Evolutionary conservation across 352 stramenopile genomes (phyloP).

Genomic region (Globisporangium echinulatum): DNA sequence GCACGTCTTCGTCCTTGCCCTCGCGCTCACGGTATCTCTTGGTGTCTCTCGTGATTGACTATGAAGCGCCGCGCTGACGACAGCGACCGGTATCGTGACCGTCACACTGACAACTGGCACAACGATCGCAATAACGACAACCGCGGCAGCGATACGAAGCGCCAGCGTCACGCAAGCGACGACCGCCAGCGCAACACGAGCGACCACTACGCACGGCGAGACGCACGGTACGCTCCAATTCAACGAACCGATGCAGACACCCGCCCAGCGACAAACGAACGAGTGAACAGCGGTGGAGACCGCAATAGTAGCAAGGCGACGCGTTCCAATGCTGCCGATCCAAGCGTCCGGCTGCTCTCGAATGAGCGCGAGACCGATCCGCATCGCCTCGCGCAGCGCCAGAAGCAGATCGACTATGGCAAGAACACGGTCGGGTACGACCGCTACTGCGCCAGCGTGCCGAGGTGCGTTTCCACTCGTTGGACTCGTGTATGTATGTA

Average conservation of each 20-base stretch:
- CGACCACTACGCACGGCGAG: not conserved
- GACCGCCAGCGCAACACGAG: not conserved
- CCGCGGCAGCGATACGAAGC: constrained; percentile 1
- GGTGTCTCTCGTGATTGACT: not conserved
- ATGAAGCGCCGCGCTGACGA: not conserved
- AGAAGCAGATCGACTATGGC: constrained; percentile 91
- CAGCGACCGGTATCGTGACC: too few relatives aligned
- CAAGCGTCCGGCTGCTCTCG: constrained; percentile 36
- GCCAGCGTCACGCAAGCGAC: not conserved
- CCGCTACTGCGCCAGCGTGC: constrained; percentile 62
- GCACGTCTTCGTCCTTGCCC: too few relatives aligned
- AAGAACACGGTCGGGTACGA: constrained; percentile 93
- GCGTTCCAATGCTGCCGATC: not conserved
- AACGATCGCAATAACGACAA: not conserved
- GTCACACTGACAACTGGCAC: not conserved
- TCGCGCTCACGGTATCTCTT: too few relatives aligned
- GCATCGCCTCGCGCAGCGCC: constrained; percentile 81
- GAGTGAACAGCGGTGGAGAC: not conserved
- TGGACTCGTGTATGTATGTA: not conserved
- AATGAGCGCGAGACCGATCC: constrained; percentile 68
- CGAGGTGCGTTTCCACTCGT: constrained; percentile 21
- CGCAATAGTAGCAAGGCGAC: not conserved
- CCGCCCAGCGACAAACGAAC: not conserved
- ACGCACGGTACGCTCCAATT: not conserved
- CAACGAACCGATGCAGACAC: not conserved